Base-by-base conservation (phyloP, 345 rosid genomes). In the Eucalyptus erythrocorys region DNA sequence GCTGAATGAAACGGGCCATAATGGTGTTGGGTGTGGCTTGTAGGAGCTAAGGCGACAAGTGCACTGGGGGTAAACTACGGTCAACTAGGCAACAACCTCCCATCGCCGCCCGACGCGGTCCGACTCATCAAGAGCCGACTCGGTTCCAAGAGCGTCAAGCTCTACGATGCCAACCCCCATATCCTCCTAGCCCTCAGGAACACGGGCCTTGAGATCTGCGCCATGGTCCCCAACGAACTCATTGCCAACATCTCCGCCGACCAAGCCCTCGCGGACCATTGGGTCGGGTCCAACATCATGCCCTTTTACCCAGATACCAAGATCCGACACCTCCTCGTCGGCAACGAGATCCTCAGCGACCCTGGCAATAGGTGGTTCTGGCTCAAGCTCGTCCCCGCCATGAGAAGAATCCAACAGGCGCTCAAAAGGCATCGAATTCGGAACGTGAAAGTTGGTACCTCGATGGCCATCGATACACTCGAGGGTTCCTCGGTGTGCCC, bases 291-390 rank as follows among this genome's bases (percentile, higher is more conserved):
- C 91, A 94, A 96, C 61, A 93, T 97, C 85, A 90, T 93, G 0
- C 88, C 90, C 30, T 93, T 92, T 88, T 92, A 92, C 90, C 94
- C 94, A 2, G 49, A 64, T n/a, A 95, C 95, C 91, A 93, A 90
- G 92, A 97, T 97, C 93, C 95, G 96, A 10, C 96, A 96, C 89
- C 94, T 97, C 89, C 95, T 97, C 32, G 94, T 96, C 87, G 99
- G 99, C 26, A 96, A 97, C 92, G 98, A 96, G 92, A 94, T 96
- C 92, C 95, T 96, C 76, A 91, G 94, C 30, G 66, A 53, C 27
- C 80, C 80, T 0, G 19, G 21, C 43, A 68, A 10, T 90, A 19
- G 94, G 93, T 57, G 88, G 87, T 30, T 90, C 89, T 92, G 93
- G 95, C 89, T 86, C 89, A 89, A 92, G 16, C 95, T 98, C 43